These are phyloP conservation scores for Ophiostoma piceae DNA, from an alignment of 2,329 filamentous ascomycete species.

Conservation along the genomic window DNA sequence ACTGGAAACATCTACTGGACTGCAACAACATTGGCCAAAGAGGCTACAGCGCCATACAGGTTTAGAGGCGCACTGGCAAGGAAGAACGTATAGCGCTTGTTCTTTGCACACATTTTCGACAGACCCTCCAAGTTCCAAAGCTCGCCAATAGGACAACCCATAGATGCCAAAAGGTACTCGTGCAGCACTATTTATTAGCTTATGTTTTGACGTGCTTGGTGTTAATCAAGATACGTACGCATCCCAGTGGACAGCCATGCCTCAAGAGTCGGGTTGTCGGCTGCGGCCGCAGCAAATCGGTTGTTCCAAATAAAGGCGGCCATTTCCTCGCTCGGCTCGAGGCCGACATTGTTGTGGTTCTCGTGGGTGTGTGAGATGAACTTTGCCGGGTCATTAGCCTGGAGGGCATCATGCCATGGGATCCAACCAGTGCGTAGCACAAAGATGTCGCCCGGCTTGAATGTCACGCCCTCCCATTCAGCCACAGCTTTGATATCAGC, in stretches of 20 bases:
- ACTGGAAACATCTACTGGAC: neutral
- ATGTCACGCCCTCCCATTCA: conserved; percentile 55
- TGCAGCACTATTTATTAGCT: conserved; percentile 12
- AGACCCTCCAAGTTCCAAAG: conserved; percentile 16
- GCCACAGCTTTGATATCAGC: conserved; percentile 55
- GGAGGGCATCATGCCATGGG: conserved; percentile 49
- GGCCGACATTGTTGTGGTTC: neutral
- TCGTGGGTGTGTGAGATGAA: neutral
- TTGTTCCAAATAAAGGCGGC: conserved; percentile 54
- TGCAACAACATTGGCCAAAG: conserved; percentile 16
- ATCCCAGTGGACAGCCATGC: conserved; percentile 33
- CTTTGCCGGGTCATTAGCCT: conserved; percentile 19
- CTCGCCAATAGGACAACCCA: conserved; percentile 18
- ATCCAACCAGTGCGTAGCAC: conserved; percentile 60
- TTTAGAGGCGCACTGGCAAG: conserved; percentile 18
- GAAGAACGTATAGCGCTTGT: conserved; percentile 17
- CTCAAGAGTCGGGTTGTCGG: conserved; percentile 51
- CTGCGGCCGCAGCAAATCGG: conserved; percentile 49
- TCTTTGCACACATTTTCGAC: conserved; percentile 12
- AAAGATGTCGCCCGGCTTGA: conserved; percentile 60
- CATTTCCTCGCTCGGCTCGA: conserved; percentile 43
- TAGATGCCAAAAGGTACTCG: conserved; percentile 11
- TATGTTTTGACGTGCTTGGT: neutral
- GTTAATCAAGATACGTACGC: neutral
- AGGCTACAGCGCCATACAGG: conserved; percentile 14